Conservation (phyloP, 2,329 filamentous ascomycete genomes). For the Endocalyx cinctus region DNA sequence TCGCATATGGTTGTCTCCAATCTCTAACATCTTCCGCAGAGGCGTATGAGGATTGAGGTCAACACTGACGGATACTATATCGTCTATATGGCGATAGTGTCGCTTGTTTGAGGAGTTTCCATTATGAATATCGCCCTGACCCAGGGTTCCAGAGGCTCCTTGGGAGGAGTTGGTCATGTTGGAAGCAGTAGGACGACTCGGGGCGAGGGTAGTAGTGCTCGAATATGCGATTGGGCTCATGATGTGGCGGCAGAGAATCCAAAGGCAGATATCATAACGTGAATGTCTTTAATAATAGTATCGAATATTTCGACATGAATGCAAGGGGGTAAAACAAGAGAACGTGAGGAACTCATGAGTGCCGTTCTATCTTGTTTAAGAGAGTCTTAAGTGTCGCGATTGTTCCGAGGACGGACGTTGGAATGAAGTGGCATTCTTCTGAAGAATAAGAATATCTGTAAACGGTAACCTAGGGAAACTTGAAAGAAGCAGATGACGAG, state of each 20-base stretch:
- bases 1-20: conserved; percentile 48
- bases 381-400: conserved; percentile 20
- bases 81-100: conserved; percentile 48
- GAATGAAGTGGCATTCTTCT: conserved; percentile 26
- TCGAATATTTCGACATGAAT: no score
- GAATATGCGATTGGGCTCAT: conserved; percentile 22
- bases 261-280: conserved; percentile 7
- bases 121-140: no score
- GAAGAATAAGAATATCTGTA: conserved; percentile 12
- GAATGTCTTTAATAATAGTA: no score
- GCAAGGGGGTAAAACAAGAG: no score
- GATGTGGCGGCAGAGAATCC: conserved; percentile 8
- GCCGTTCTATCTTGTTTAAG: no score
- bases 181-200: conserved; percentile 13
- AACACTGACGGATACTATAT: conserved; percentile 41
- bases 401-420: conserved; percentile 14
- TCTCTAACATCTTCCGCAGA: conserved; percentile 48
- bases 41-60: conserved; percentile 46
- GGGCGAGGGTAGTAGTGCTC: conserved; percentile 7
- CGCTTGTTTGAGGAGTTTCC: no score
- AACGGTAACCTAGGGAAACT: conserved; percentile 10
- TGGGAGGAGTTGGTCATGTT: conserved; percentile 7
- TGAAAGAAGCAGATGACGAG: conserved; percentile 7
- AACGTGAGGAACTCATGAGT: no score
- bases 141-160: no score